Conservation (phyloP, 106 monocot species). For the Dendrobium chrysotoxum region DNA sequence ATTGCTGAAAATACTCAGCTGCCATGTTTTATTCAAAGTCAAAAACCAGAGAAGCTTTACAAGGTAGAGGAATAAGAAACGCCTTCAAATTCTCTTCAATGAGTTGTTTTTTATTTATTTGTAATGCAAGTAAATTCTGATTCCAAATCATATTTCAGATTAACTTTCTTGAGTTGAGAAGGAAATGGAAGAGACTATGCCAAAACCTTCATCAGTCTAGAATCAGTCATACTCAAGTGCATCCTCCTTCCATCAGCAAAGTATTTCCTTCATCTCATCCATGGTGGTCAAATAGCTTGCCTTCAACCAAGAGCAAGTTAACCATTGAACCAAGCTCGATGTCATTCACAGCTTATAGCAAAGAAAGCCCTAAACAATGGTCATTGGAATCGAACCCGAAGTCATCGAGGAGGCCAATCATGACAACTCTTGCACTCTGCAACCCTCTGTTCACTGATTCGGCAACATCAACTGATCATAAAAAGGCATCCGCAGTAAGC, state of each 20-base stretch:
- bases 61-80: slow-evolving; percentile 26
- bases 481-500: slow-evolving; percentile 6
- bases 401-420: slow-evolving; percentile 5
- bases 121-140: not conserved
- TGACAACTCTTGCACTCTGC: slow-evolving; percentile 47
- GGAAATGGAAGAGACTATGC: slow-evolving; percentile 73
- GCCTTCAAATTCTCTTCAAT: not conserved
- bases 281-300: slow-evolving; percentile 24
- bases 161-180: slow-evolving; percentile 42
- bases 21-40: slow-evolving; percentile 62
- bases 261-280: slow-evolving; percentile 14
- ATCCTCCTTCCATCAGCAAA: slow-evolving; percentile 16
- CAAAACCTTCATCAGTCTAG: slow-evolving; percentile 41
- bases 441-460: slow-evolving; percentile 40
- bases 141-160: slow-evolving; percentile 29
- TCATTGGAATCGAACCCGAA: not conserved
- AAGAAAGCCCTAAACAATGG: not conserved
- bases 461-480: slow-evolving; percentile 30
- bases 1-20: slow-evolving; percentile 24
- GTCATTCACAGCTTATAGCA: slow-evolving; percentile 7
- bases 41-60: slow-evolving; percentile 28
- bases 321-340: slow-evolving; percentile 10
- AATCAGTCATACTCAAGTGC: slow-evolving; percentile 12
- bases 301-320: slow-evolving; percentile 15
- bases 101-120: not conserved